Evolutionary conservation across 345 rosid genomes (phyloP), one percentile per base, ranked within the genome.

Genomic region (Eutrema heterophyllum): DNA sequence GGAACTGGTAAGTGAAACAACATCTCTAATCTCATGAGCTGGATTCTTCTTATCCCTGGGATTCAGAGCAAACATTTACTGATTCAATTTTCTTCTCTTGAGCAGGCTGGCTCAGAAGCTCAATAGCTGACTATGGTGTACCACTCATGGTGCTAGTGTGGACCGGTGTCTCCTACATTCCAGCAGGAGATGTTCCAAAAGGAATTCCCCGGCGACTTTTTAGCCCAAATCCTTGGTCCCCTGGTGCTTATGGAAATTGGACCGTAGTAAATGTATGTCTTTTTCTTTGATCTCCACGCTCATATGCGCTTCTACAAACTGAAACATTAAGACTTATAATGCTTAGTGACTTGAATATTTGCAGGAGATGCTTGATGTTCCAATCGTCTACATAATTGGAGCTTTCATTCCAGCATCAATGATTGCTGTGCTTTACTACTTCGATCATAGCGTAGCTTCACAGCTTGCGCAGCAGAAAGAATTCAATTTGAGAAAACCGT

Each of bases 191-290:
- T 79, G 93, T 94, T 70, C 98, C 98, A 7, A 78, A 84, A 72
- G 97, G 98, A 63, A 89, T 94, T 60, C 97, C 98, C 4, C 81
- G 97, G 56, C 90, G 98, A 41, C 97, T 94, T 53, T 83, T 86
- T 80, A 94, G 97, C 78, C 97, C 98, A 52, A 87, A 91, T 72
- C 98, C 97, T 54, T 94, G 98, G 98, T 94, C 97, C 1, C 87
- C 89, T 12, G 97, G 98, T 53, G 97, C 97, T 63, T 89, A 88
- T 35, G 83, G 79, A 26, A 91, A 94, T 60, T 94, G 98, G 98
- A 88, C 97, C 1, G 97, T 94, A 21, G 67, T 89, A 51, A 84
- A 85, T 86, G 98, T 78, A 5, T 52, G 69, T 33, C 9, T 58
- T 27, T 36, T 60, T 65, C 68, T 51, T 32, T 46, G 3, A 27